phyloP scores from a whole-genome alignment of 164 flowering plant genomes.

The Cinnamomum chago region DNA sequence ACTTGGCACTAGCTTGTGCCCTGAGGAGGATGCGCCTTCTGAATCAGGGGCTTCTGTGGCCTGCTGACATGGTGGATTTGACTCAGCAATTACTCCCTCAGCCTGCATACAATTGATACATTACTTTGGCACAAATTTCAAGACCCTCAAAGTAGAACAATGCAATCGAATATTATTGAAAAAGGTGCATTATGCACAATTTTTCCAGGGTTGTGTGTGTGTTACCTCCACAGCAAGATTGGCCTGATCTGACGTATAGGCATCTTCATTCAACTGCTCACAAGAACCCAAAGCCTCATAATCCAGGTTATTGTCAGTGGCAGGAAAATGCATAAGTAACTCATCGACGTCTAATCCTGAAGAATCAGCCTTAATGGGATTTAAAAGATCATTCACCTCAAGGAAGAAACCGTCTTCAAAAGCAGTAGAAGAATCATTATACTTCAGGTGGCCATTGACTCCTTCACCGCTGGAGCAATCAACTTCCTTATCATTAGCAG shows the following conservation, averaged over 20 bases:
- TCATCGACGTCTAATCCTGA: constrained; percentile 43
- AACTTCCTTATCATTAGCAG: constrained; percentile 19
- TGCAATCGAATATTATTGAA: not conserved
- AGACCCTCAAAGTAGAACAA: not conserved
- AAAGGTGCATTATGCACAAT: not conserved
- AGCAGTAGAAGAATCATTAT: constrained; percentile 24
- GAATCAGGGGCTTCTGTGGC: constrained; percentile 11
- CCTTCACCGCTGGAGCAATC: not conserved
- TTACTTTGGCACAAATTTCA: not conserved
- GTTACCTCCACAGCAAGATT: constrained; percentile 25
- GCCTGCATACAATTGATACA: constrained; percentile 6
- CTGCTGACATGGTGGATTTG: constrained; percentile 7
- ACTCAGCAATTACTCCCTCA: constrained; percentile 12
- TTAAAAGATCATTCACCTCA: constrained; percentile 44
- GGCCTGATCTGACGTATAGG: constrained; percentile 14
- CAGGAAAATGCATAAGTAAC: constrained; percentile 41
- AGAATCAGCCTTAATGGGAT: constrained; percentile 23
- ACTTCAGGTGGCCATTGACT: constrained; percentile 22
- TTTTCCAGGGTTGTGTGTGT: not conserved
- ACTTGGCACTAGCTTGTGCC: constrained; percentile 22
- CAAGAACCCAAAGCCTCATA: constrained; percentile 22
- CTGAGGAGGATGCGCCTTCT: constrained; percentile 41
- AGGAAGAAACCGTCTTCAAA: constrained; percentile 33
- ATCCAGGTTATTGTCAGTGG: constrained; percentile 24
- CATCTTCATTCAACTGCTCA: constrained; percentile 12